Base-by-base conservation (phyloP, 805 yeast species). In the Kazachstania kunashirensis region DNA sequence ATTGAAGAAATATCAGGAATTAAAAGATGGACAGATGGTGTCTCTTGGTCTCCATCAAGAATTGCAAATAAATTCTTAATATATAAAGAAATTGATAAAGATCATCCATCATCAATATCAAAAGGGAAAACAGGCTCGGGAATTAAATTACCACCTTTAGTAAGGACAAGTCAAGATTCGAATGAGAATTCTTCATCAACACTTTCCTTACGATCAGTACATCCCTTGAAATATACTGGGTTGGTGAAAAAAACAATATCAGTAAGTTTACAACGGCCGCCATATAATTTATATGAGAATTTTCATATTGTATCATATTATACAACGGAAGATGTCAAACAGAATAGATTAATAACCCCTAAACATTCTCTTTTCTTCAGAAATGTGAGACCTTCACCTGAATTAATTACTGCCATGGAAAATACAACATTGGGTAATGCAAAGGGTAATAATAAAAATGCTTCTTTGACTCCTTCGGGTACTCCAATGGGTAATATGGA, bases 21-120 rank as follows among this genome's bases (percentile, higher is more conserved):
- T 42, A 83, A 82, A 54, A 68, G 97, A 41, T 88, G 97, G 97
- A 88, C 97, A 1, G 97, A 88, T 52, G 95, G 96, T n/a, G 73
- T 84, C 11, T 67, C 88, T 11, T 88, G 97, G 97, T 77, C 88
- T 2, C 95, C 96, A 0, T 80, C 94, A 2, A 67, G 96, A 33
- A 85, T 88, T 27, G 67, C 85, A 19, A 95, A 95, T 5, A 68
- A 92, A 40, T 88, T 88, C 49, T 63, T 88, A 24, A 78, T 88
- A 9, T 88, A 88, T 57, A 71, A 94, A 19, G 94, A 86, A 53
- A 55, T 44, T 4, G 41, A 44, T 21, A 47, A 47, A 24, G 38
- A 37, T 23, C 30, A 17, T 13, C 26, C 40, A 18, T 36, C 38
- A 14, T 29, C 40, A 12, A 26, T 37, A 23, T 32, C 40, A 19